Base-by-base conservation (phyloP, 257 asterid species). In the Plantago elongata region DNA sequence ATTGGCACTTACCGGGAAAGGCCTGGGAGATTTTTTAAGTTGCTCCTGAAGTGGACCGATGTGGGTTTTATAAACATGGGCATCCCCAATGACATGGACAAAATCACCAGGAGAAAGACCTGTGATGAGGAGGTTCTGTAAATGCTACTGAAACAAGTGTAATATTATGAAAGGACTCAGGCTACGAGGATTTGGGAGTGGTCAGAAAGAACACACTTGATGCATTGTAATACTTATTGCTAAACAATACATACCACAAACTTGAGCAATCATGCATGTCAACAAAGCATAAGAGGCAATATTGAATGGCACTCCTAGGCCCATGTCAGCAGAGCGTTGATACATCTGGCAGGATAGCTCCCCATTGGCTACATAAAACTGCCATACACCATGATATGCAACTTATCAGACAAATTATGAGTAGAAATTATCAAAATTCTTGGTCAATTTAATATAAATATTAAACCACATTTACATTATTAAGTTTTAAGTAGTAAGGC, bases 341-440 rank as follows among this genome's bases (percentile, higher is more conserved):
- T 87, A 88, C 95, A 83, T 85, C 79, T 85, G 96, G 76, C 96
- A 85, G n/a, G 95, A 88, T 56, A 88, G 80, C 78, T 88, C 92
- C 1, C 92, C 92, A 27, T 81, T 75, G 78, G 83, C 82, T 13
- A 85, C 89, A 62, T 88, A 88, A 77, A 88, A 85, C 96, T 88
- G 84, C 79, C 72, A 55, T 0, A 15, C 0, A 48, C 46, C 44
- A 55, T n/a, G 54, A 22, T 22, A 22, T 2, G 2, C 27, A 22
- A 22, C 27, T 22, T 22, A 22, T 22, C 27, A 22, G 27, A 22
- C 1, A 22, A 34, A 4, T 34, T 34, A 3, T 34, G n/a, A n/a
- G n/a, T n/a, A n/a, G 27, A 22, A 34, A 4, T 34, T 34, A 3
- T 34, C 3, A 34, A 34, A 34, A 34, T 34, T 34, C 40, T 34